Evolutionary conservation across 768 basidiomycete species (phyloP), one percentile per base, ranked within the genome.

Genomic region (Scleroderma bovista): DNA sequence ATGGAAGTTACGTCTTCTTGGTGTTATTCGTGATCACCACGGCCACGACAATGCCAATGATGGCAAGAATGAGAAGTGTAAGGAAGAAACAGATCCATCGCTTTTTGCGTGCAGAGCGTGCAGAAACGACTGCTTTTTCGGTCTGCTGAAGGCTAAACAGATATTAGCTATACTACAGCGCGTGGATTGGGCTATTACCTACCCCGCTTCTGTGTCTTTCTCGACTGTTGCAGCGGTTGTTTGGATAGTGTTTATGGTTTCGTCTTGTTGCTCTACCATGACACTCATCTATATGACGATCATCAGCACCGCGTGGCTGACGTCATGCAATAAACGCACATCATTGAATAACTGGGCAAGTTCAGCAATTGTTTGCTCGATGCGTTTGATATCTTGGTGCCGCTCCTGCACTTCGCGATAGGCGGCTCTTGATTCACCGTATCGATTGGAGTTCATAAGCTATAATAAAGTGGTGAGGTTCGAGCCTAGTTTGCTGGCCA

Each of bases 391-490:
- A 59, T 99, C 94, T 66, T 88, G 88, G 62, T 98, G 93, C 52
- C 95, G 86, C 60, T 87, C 89, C 72, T 98, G 95, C n/a, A 97
- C 95, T 64, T 99, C 95, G 46, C 85, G 82, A 69, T 94, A 96
- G 3, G 94, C 93, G 10, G 86, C 86, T 47, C 86, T 78, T 41
- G 94, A 91, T 62, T 88, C 86, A 46, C 87, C 93, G 59, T 87
- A 89, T n/a, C 90, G 87, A 68, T 86, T 90, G 41, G 91, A 90
- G 71, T 81, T 89, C 75, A 94, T 77, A 55, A 96, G 76, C 89
- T 94, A 57, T 38, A 48, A 16, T 31, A n/a, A 17, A 7, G 47
- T 40, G 19, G 54, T 50, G 23, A 19, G 29, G 8, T 49, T 22
- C 23, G 24, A 46, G 22, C 20, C 2, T 38, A 6, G 11, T 26